Evolutionary conservation across 768 basidiomycete species (phyloP), one percentile per base, ranked within the genome.

Genomic region (Hebeloma cylindrosporum): DNA sequence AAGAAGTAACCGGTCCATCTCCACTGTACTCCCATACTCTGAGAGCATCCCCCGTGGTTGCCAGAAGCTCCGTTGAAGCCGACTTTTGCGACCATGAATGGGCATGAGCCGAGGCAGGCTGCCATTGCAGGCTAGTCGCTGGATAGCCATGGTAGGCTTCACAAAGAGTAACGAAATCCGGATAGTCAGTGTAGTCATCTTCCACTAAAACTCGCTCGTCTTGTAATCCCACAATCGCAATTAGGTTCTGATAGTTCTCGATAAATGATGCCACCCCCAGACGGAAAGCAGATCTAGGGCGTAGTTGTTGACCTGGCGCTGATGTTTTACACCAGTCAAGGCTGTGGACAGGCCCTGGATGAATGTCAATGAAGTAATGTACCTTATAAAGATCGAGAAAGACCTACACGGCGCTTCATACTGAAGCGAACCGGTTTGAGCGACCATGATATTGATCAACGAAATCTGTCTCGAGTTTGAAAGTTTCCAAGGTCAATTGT

Each of bases 1-100:
- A 80, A 17, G 79, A 65, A 16, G 75, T 54, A 7, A 76, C 61
- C 23, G 80, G 71, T 29, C 68, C 80, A 56, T 92, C 90, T 50
- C 77, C 79, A 35, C 76, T 73, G 53, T 95, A 86, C 63, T 97
- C 94, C 80, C 88, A 98, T 40, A 99, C 79, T 53, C 93, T 75
- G 57, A 99, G 64, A 36, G 91, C 91, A 66, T 98, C 96, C 20
- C 91, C 92, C 0, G 93, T 95, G 5, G 93, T 95, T 8, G 95
- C 95, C 7, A 99, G 72, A 35, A 96, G 68, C 65, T 99, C 96
- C 35, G 87, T 75, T 36, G 69, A 67, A 6, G 74, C 66, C 3
- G 77, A 73, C 62, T 84, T 88, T 63, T 82, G 80, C 5, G 79
- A 72, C 87, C 89, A 89, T 31, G 72, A 62, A 60, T 80, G 78